Base-by-base conservation (phyloP, 179 eudicot species). In the Gypsophila paniculata region DNA sequence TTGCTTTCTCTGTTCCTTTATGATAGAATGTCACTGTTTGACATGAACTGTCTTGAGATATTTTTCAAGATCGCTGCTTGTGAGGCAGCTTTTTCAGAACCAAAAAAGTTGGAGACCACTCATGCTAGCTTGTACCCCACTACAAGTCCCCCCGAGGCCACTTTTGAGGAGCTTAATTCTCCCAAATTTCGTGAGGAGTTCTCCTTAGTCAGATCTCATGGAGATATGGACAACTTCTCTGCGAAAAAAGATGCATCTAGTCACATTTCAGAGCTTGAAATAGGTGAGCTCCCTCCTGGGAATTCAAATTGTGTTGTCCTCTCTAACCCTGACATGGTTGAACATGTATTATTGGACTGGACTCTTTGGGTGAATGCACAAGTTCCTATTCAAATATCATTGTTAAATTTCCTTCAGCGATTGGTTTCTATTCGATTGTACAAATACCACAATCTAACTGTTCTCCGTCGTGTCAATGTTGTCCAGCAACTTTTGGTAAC, bases 11-110 rank as follows among this genome's bases (percentile, higher is more conserved):
- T 96, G 32, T 93, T 96, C 81, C 83, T 96, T 63, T 88, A 80
- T 76, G 93, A 89, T 65, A 84, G 85, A 80, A 96, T 96, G 99
- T 87, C 94, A 65, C 76, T 90, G 74, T 93, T 96, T 79, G 99
- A 96, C 83, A 93, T 96, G 93, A 89, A 85, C 61, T 87, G 96
- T 67, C 96, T 96, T 65, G 99, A 96, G 79, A 93, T 93, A 38
- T 90, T 95, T 82, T 96, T 90, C 82, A 89, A 93, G 77, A 89
- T 96, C 78, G 99, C 99, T 81, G 99, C 99, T 74, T 96, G 99
- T 74, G 98, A 96, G 86, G 99, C 99, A 61, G 90, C 89, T 49
- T 93, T 96, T 73, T 83, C 90, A 61, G 96, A 90, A 80, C 93
- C 99, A 66, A 90, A 81, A 80, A 90, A 81, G 77, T 58, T 80